Percentiles rank a stretch among this genome's conserved stretches.
These are phyloP conservation scores for Licmophora abbreviata DNA, from an alignment of 108 stramenopile genomes.

Conservation along the genomic window DNA sequence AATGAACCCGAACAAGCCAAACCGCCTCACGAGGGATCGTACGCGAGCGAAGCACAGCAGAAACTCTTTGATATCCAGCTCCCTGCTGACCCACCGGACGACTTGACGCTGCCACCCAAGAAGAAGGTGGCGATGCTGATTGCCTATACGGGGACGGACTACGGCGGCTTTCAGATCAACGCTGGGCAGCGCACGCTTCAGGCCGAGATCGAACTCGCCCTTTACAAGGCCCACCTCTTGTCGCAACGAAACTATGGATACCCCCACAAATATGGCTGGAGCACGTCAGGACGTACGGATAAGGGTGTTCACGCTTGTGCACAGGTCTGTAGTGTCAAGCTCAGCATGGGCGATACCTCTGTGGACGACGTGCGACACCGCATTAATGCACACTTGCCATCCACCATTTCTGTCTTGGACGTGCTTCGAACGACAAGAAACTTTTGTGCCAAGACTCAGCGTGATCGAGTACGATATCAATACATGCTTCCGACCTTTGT, in stretches of 20 bases:
- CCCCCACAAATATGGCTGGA: conserved; percentile 91
- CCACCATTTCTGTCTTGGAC: conserved; percentile 78
- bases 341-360: conserved; percentile 32
- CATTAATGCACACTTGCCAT: conserved; percentile 79
- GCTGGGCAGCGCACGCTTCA: conserved; percentile 70
- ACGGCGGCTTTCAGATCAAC: conserved; percentile 90
- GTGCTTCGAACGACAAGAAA: conserved; percentile 67
- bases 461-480: conserved; percentile 90
- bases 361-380: conserved; percentile 44
- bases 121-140: conserved; percentile 66
- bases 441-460: conserved; percentile 89
- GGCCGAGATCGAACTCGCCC: conserved; percentile 85
- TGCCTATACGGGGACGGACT: conserved; percentile 65
- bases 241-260: conserved; percentile 70
- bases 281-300: conserved; percentile 93
- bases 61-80: conserved; percentile 30
- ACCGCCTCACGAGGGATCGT: conserved; percentile 62
- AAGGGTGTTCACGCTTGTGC: conserved; percentile 92
- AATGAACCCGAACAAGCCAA: conserved; percentile 1
- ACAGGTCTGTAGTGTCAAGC: conserved; percentile 82
- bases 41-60: conserved; percentile 46
- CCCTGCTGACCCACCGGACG: conserved; percentile 4
- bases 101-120: neutral
- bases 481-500: conserved; percentile 95
- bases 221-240: conserved; percentile 68